phyloP scores from a whole-genome alignment of 2,329 filamentous ascomycete species.

The Cytospora leucostoma region DNA sequence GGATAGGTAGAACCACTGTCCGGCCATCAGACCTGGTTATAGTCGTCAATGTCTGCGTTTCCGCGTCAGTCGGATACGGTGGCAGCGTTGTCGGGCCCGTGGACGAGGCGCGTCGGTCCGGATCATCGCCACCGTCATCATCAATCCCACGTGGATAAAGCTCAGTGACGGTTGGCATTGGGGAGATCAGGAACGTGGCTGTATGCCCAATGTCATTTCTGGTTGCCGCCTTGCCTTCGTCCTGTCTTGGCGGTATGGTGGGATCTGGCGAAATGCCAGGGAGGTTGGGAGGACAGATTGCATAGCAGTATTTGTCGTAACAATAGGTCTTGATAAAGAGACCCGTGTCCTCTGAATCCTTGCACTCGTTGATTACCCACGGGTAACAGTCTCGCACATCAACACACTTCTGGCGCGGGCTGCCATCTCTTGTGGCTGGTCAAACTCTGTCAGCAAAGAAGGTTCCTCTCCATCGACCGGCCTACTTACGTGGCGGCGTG shows the following conservation, averaged over 20 bases:
- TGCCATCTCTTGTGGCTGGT: not conserved
- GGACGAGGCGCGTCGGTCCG: not conserved
- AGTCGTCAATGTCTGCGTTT: not conserved
- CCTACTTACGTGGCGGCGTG: constrained; percentile 3
- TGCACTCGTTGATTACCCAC: constrained; percentile 2
- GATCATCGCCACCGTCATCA: not conserved
- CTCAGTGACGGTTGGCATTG: not conserved
- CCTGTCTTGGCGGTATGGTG: not conserved
- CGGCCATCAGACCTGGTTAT: not conserved
- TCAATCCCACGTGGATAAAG: not conserved
- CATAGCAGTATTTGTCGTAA: constrained; percentile 7
- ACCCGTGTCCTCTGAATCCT: not conserved
- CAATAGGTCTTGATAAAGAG: constrained; percentile 12
- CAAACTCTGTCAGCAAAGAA: not conserved
- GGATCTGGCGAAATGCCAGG: not conserved
- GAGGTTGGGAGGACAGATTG: not conserved
- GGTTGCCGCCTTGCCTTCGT: too few relatives aligned
- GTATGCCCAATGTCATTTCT: not conserved
- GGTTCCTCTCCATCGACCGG: not conserved
- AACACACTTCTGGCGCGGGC: not conserved
- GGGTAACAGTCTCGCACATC: not conserved
- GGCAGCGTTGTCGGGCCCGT: not conserved
- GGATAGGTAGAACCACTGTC: not conserved
- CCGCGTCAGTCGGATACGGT: not conserved
- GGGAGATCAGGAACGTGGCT: not conserved